Conservation (phyloP, 805 yeast species). For the Candida bentonensis region DNA sequence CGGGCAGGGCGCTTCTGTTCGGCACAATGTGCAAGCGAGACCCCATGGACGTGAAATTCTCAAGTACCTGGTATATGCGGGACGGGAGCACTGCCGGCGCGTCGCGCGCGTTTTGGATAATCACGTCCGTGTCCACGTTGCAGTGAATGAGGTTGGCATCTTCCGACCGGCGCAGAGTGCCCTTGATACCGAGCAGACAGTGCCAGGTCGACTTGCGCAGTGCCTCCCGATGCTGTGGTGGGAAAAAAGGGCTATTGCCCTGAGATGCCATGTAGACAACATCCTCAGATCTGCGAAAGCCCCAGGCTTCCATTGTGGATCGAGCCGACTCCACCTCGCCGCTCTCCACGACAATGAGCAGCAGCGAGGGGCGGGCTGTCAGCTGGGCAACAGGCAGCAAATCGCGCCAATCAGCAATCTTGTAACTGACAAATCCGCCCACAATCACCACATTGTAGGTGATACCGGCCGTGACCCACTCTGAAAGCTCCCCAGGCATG, state of each 20-base stretch:
- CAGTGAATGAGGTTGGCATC: conserved; percentile 83
- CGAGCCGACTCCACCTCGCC: conserved; percentile 48
- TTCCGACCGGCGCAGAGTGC: conserved; percentile 75
- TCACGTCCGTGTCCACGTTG: conserved; percentile 80
- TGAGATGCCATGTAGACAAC: conserved; percentile 67
- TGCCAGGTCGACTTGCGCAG: conserved; percentile 75
- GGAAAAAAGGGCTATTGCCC: conserved; percentile 50
- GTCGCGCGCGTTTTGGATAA: conserved; percentile 37
- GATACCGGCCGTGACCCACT: conserved; percentile 46
- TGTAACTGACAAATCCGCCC: conserved; percentile 51
- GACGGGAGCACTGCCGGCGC: conserved; percentile 43
- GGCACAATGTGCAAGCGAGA: conserved; percentile 80
- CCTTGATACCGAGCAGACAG: conserved; percentile 96
- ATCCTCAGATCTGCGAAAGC: conserved; percentile 82
- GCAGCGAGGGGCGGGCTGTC: conserved; percentile 73
- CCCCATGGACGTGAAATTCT: conserved; percentile 73
- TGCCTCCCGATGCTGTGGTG: conserved; percentile 31
- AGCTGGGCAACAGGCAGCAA: conserved; percentile 59
- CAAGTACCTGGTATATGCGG: conserved; percentile 67
- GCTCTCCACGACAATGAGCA: conserved; percentile 80
- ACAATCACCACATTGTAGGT: conserved; percentile 86
- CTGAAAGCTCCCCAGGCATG: conserved; percentile 41
- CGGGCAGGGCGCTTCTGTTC: conserved; percentile 37
- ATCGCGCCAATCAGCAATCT: conserved; percentile 11
- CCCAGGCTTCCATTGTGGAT: conserved; percentile 34